phyloP scores from a whole-genome alignment of 75 land plant genomes.

The Ceratopteris richardii region DNA sequence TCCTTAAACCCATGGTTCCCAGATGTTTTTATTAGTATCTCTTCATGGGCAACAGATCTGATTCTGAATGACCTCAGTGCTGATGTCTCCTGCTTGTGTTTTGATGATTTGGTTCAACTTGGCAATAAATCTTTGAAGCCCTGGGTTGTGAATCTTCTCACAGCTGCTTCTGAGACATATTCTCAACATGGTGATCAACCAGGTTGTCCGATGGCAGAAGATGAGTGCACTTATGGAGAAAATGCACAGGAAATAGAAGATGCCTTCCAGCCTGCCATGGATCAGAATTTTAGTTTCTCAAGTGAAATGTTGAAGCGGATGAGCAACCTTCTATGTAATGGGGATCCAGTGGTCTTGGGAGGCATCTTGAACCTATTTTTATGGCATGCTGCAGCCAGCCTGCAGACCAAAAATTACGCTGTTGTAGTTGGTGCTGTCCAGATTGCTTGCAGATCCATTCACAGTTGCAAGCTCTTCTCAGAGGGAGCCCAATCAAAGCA shows the following conservation, averaged over 20 bases:
- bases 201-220: slow-evolving; percentile 2
- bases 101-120: slow-evolving; percentile 1
- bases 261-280: background rate
- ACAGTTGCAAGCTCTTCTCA: background rate
- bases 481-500: background rate
- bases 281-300: background rate
- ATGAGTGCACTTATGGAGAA: background rate
- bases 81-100: background rate
- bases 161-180: background rate
- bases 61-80: background rate
- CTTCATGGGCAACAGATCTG: slow-evolving; percentile 11
- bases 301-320: background rate
- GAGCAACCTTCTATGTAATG: slow-evolving; percentile 3
- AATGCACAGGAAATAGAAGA: background rate
- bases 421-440: slow-evolving; percentile 7
- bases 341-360: slow-evolving; percentile 6
- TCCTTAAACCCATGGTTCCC: slow-evolving; percentile 55
- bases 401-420: slow-evolving; percentile 1
- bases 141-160: slow-evolving; percentile 5
- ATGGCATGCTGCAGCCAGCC: background rate
- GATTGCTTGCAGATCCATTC: slow-evolving; percentile 10
- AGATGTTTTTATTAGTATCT: slow-evolving; percentile 49
- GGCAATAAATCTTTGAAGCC: slow-evolving; percentile 1
- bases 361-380: slow-evolving; percentile 6
- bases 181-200: background rate